A percentile compares a stretch with the other conserved stretches of the same genome.
Conservation (phyloP, 1,284 basidiomycete species). For the Apiotrichum laibachii region DNA sequence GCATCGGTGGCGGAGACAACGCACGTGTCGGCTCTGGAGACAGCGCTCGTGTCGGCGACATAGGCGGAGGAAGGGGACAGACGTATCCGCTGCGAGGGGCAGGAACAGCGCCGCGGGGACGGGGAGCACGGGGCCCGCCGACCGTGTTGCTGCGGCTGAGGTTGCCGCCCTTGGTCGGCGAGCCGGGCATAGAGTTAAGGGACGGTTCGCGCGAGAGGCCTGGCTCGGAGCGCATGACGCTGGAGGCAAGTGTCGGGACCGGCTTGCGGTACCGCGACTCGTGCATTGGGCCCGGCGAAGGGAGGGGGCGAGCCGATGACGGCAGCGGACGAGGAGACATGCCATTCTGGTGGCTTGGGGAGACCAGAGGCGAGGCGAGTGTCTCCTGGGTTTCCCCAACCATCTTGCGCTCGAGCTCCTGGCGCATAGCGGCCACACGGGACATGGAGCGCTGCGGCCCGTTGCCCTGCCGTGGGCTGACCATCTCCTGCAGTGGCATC, state of each 20-base stretch:
- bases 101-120: not conserved
- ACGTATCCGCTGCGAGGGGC: slow-evolving; percentile 10
- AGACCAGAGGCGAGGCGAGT: not conserved
- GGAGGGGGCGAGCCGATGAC: not conserved
- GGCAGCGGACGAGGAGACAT: not conserved
- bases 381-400: not conserved
- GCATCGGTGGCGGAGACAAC: too few species aligned
- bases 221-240: not conserved
- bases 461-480: not conserved
- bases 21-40: too few species aligned
- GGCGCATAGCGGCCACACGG: slow-evolving; percentile 23
- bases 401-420: slow-evolving; percentile 18
- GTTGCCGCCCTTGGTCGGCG: slow-evolving; percentile 5
- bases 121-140: slow-evolving; percentile 14
- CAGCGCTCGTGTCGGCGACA: too few species aligned
- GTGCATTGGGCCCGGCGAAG: not conserved
- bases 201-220: slow-evolving; percentile 15
- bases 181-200: slow-evolving; percentile 4
- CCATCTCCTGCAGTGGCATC: not conserved
- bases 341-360: not conserved
- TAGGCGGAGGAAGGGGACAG: slow-evolving; percentile 14
- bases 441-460: slow-evolving; percentile 8
- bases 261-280: not conserved
- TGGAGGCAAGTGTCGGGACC: slow-evolving; percentile 9
- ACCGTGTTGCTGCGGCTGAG: slow-evolving; percentile 13